phyloP scores from a whole-genome alignment of 2,329 filamentous ascomycete genomes.

The Ambrosiella beaveri region DNA sequence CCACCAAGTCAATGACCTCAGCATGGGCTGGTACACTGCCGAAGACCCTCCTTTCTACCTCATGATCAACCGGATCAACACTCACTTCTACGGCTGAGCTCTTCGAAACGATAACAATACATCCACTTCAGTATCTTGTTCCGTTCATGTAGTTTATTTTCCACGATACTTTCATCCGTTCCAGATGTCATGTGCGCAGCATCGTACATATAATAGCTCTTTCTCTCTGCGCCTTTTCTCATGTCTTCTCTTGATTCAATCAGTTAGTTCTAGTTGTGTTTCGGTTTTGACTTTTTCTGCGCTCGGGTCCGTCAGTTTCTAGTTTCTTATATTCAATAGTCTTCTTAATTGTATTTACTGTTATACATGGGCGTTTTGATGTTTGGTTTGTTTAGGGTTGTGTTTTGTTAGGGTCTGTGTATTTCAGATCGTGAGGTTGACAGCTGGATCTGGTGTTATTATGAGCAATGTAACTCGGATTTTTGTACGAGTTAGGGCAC shows the following conservation, averaged over 20 bases:
- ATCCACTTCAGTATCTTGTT: too few relatives aligned
- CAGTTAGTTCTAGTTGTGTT: too few relatives aligned
- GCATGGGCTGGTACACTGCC: conserved; percentile 42
- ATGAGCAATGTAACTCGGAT: background rate
- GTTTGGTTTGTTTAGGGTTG: background rate
- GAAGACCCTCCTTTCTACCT: conserved; percentile 42
- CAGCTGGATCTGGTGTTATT: background rate
- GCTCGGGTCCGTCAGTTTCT: too few relatives aligned
- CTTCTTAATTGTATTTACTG: background rate
- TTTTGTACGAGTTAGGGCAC: too few relatives aligned
- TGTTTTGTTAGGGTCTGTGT: background rate
- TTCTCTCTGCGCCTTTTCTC: too few relatives aligned
- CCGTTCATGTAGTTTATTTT: too few relatives aligned
- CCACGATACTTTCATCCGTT: too few relatives aligned
- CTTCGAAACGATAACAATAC: too few relatives aligned
- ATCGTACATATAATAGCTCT: too few relatives aligned
- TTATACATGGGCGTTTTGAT: background rate
- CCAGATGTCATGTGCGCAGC: too few relatives aligned
- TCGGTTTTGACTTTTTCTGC: too few relatives aligned
- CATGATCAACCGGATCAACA: conserved; percentile 41
- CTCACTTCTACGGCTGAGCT: conserved; percentile 17
- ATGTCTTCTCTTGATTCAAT: too few relatives aligned
- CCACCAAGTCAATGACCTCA: conserved; percentile 34
- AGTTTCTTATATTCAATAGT: background rate
- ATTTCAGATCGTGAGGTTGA: background rate